Percentiles rank a stretch among this genome's conserved stretches.
Evolutionary conservation across 352 stramenopile genomes (phyloP).

Genomic region (Globisporangium paroecandrum): DNA sequence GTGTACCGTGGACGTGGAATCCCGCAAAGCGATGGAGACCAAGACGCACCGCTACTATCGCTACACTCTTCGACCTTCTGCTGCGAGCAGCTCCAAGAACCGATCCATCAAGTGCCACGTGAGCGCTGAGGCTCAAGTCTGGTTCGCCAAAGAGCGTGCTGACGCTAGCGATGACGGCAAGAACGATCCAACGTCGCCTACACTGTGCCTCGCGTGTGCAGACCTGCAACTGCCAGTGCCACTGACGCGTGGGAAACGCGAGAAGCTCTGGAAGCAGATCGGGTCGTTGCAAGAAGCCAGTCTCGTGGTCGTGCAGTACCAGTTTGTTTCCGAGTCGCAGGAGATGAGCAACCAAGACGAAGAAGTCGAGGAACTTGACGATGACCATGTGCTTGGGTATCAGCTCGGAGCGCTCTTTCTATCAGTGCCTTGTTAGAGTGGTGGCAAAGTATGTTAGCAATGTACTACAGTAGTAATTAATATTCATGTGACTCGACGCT

Average conservation of each 20-base stretch:
- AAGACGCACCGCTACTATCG: conserved; percentile 56
- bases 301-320: conserved; percentile 69
- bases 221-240: conserved; percentile 40
- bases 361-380: not conserved
- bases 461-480: too few species aligned
- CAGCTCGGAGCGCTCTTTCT: conserved; percentile 55
- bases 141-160: conserved; percentile 24
- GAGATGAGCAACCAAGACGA: conserved; percentile 27
- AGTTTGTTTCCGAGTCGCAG: conserved; percentile 32
- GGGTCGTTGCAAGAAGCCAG: conserved; percentile 62
- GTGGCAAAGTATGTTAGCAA: not conserved
- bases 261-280: conserved; percentile 73
- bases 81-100: not conserved
- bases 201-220: conserved; percentile 32
- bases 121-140: conserved; percentile 31
- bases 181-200: not conserved
- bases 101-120: conserved; percentile 30
- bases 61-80: conserved; percentile 35
- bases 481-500: not conserved
- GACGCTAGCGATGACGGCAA: not conserved
- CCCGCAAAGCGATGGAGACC: conserved; percentile 52
- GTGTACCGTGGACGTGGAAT: conserved; percentile 41
- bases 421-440: conserved; percentile 47
- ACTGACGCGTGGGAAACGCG: not conserved
- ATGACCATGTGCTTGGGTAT: conserved; percentile 15